phyloP scores from a whole-genome alignment of 495 filamentous ascomycete genomes.

The Penicillium bialowiezense region DNA sequence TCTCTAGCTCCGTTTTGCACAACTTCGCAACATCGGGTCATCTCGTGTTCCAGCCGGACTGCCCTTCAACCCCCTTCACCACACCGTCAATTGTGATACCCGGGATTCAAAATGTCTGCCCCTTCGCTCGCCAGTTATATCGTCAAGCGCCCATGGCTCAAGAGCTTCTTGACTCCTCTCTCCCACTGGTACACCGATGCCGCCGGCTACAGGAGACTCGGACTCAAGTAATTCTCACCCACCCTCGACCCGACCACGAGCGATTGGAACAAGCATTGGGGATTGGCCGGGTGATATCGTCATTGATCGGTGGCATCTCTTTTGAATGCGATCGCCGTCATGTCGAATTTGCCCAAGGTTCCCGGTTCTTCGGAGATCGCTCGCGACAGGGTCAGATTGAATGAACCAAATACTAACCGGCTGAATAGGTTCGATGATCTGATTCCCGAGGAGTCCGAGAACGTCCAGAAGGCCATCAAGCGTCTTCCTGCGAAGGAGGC shows the following conservation, averaged over 20 bases:
- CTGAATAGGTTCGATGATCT: constrained; percentile 79
- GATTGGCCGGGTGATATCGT: neutral
- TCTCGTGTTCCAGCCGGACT: constrained; percentile 40
- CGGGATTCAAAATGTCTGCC: constrained; percentile 62
- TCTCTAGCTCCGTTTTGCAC: constrained; percentile 46
- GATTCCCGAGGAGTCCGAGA: constrained; percentile 84
- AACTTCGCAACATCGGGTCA: constrained; percentile 47
- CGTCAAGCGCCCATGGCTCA: constrained; percentile 79
- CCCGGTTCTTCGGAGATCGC: constrained; percentile 22
- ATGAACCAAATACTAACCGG: constrained; percentile 12
- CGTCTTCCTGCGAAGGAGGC: constrained; percentile 84
- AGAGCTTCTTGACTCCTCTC: constrained; percentile 70
- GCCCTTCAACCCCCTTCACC: constrained; percentile 27
- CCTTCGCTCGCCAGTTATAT: constrained; percentile 70
- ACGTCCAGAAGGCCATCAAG: constrained; percentile 80
- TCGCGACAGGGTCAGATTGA: constrained; percentile 2
- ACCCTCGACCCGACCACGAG: constrained; percentile 10
- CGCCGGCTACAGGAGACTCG: constrained; percentile 89
- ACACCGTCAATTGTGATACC: constrained; percentile 35
- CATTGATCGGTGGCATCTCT: neutral
- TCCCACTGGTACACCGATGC: constrained; percentile 81
- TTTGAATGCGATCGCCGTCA: constrained; percentile 3
- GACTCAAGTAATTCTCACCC: constrained; percentile 66
- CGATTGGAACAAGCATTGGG: constrained; percentile 7
- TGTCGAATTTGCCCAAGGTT: constrained; percentile 17